A percentile compares a stretch with the other conserved stretches of the same genome.
phyloP scores from a whole-genome alignment of 2,329 filamentous ascomycete genomes.

The Aureobasidium leucospermi region DNA sequence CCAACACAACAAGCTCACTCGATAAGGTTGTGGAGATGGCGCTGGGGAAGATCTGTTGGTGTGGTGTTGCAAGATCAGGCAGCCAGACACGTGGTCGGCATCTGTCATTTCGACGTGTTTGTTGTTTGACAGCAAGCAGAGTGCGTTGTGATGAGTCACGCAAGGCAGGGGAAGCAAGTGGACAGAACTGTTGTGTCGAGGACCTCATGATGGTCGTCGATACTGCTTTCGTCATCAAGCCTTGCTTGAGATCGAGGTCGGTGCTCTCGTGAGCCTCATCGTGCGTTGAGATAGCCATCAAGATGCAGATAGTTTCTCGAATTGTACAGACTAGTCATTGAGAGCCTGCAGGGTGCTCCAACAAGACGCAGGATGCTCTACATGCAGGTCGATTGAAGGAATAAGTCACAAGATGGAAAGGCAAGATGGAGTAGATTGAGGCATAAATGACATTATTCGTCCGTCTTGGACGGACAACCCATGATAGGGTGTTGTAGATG shows the following conservation, averaged over 20 bases:
- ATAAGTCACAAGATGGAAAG: background rate
- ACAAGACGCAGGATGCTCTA: too few relatives aligned
- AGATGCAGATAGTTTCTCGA: background rate
- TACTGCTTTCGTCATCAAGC: background rate
- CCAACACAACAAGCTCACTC: background rate
- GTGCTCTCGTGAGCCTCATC: background rate
- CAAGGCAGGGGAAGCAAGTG: background rate
- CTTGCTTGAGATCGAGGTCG: background rate
- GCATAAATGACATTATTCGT: constrained; percentile 14
- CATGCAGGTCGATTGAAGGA: too few relatives aligned
- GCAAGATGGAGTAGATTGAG: background rate
- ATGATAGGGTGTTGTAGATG: constrained; percentile 6
- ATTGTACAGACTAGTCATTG: background rate
- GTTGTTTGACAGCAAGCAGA: background rate
- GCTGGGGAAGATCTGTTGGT: background rate
- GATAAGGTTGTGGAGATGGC: constrained; percentile 8
- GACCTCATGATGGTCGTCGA: background rate
- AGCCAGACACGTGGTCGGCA: background rate
- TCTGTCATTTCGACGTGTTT: background rate
- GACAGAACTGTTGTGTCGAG: background rate
- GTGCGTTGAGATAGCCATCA: background rate
- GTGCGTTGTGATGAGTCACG: background rate
- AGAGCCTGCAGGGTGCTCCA: background rate
- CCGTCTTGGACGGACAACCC: background rate
- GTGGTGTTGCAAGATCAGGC: background rate